These are phyloP conservation scores for Paragyromitra xinjiangensis DNA, from an alignment of 495 filamentous ascomycete genomes.

Conservation along the genomic window DNA sequence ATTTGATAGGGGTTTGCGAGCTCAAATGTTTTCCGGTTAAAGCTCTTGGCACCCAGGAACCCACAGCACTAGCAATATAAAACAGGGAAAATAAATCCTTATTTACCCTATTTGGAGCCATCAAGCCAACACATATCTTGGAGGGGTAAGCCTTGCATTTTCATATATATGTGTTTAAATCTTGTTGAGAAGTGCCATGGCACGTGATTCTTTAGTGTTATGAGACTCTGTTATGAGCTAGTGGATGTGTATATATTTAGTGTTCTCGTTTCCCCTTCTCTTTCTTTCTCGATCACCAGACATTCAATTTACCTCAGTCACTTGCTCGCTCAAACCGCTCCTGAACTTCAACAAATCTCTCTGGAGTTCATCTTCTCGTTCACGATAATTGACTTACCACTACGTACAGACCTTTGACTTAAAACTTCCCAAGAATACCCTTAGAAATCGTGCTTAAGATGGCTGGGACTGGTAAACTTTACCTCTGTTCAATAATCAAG, in stretches of 20 bases:
- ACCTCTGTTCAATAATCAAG: not conserved
- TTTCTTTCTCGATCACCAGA: too few relatives aligned
- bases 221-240: too few relatives aligned
- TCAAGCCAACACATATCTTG: slow-evolving; percentile 5
- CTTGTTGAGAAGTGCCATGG: too few relatives aligned
- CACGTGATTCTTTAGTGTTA: too few relatives aligned
- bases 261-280: too few relatives aligned
- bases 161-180: not conserved
- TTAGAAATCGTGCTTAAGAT: not conserved
- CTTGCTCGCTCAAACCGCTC: too few relatives aligned
- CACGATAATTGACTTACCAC: not conserved
- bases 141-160: slow-evolving; percentile 2
- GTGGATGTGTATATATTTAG: too few relatives aligned
- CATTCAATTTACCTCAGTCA: too few relatives aligned
- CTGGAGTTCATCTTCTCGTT: not conserved
- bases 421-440: not conserved
- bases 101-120: not conserved
- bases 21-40: not conserved
- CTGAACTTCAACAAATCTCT: not conserved
- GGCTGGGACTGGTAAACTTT: not conserved
- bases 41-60: not conserved
- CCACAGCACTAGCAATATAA: not conserved
- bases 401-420: not conserved
- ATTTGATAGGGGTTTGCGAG: not conserved
- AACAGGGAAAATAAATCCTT: not conserved